Base-by-base conservation (phyloP, 2,329 filamentous ascomycete genomes). In the Colletotrichum musae region DNA sequence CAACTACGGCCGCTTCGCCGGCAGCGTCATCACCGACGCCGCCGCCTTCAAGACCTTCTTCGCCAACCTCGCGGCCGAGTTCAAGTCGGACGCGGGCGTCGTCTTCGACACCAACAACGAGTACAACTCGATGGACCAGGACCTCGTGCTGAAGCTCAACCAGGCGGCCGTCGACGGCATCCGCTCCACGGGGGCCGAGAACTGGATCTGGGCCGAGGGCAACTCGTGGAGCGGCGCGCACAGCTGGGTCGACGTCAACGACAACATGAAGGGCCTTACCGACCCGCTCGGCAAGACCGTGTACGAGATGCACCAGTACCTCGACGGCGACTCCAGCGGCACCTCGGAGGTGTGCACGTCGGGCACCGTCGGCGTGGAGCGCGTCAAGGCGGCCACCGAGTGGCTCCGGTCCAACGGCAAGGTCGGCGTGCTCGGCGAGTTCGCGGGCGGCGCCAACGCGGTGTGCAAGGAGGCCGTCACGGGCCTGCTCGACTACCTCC, bases 31-130 rank as follows among this genome's bases (percentile, higher is more conserved):
- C 78, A 85, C 81, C 54, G 83, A 86, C 72, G 81, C 82, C 5
- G 75, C 78, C 13, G 85, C 82, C 72, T 91, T 91, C 78, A 78
- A 83, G 58, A 80, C 84, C 15, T 91, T 85, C 80, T 91, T 88
- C 87, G 80, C 78, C 47, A 89, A 84, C 54, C 74, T 91, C 12
- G 89, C 88, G 6, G 79, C 77, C 7, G 78, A 83, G 57, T 91
- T 89, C 77, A 82, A 80, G 70, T 75, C 76, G 75, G 88, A 91
- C 79, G 74, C 79, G 56, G 82, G 83, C 48, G 89, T 91, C 75
- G 84, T 91, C 75, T 91, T 91, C 71, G 88, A 91, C 79, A 90
- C 87, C 71, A 91, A 91, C 85, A 92, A 91, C 78, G 89, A 91
- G 82, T 91, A 88, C 78, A 82, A 91, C 76, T 85, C 86, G 75